phyloP scores from a whole-genome alignment of 768 basidiomycete species.

The Agaricus blazei region DNA sequence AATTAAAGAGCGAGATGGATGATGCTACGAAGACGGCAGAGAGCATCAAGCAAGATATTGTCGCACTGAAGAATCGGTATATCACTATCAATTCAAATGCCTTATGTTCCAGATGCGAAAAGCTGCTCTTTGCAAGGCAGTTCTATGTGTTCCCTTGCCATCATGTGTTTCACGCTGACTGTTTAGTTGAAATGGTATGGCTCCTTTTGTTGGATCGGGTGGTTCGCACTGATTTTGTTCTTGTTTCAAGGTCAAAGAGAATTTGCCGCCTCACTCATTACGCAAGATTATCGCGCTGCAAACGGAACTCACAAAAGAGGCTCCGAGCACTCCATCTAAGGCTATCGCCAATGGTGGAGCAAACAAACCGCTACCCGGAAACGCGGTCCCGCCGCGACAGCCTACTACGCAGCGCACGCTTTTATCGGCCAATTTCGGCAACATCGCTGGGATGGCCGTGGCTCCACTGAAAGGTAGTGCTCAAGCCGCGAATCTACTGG shows the following conservation, averaged over 20 bases:
- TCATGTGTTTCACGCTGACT: slow-evolving; percentile 97
- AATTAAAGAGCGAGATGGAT: slow-evolving; percentile 91
- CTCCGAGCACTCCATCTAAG: slow-evolving; percentile 14
- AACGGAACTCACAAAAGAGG: slow-evolving; percentile 68
- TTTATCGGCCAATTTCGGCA: slow-evolving; percentile 69
- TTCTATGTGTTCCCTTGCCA: slow-evolving; percentile 99
- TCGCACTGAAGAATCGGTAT: slow-evolving; percentile 79
- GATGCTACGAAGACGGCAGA: slow-evolving; percentile 91
- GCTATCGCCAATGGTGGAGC: slow-evolving; percentile 25
- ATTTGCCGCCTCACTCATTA: slow-evolving; percentile 74
- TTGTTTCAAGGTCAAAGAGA: slow-evolving; percentile 76
- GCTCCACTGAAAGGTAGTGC: slow-evolving; percentile 58
- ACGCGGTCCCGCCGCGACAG: slow-evolving; percentile 32
- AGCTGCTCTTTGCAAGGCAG: slow-evolving; percentile 76
- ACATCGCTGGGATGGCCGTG: slow-evolving; percentile 24
- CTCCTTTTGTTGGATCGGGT: not conserved
- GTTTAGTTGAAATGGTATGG: slow-evolving; percentile 88
- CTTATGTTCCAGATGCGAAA: slow-evolving; percentile 76
- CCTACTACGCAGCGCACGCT: slow-evolving; percentile 55
- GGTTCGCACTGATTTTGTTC: slow-evolving; percentile 10
- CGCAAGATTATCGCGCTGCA: slow-evolving; percentile 86
- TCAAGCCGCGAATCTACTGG: slow-evolving; percentile 62
- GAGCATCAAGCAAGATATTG: slow-evolving; percentile 89
- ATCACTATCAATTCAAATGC: slow-evolving; percentile 88
- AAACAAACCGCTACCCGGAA: slow-evolving; percentile 22